phyloP scores from a whole-genome alignment of 1,139 yeast genomes.

The Scheffersomyces insectosa region DNA sequence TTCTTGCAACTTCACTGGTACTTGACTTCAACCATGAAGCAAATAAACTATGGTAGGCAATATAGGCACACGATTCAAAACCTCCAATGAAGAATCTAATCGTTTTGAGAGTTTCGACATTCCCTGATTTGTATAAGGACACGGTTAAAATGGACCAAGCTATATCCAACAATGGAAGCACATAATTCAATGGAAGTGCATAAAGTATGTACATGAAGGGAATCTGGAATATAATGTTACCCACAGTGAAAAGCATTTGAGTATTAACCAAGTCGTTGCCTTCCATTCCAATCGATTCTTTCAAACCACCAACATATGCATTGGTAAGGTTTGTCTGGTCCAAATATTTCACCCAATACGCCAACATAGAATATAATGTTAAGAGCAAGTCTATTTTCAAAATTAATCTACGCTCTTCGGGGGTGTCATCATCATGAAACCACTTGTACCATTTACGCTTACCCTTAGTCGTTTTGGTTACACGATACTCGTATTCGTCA shows the following conservation, averaged over 20 bases:
- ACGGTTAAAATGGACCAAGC: conserved; percentile 68
- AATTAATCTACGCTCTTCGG: conserved; percentile 54
- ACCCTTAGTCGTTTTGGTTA: conserved; percentile 31
- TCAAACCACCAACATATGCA: conserved; percentile 67
- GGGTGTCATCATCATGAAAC: conserved; percentile 57
- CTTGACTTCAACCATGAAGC: conserved; percentile 56
- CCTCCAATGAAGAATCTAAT: conserved; percentile 61
- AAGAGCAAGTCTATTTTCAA: conserved; percentile 62
- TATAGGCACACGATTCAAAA: conserved; percentile 59
- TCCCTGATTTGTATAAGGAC: conserved; percentile 34
- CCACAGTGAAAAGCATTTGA: conserved; percentile 56
- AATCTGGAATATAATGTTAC: conserved; percentile 56
- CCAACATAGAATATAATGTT: conserved; percentile 58
- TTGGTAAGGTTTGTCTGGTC: conserved; percentile 61
- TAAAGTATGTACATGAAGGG: conserved; percentile 37
- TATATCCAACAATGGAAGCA: conserved; percentile 12
- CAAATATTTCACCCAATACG: conserved; percentile 69
- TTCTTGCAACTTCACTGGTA: conserved; percentile 54
- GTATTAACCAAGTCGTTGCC: conserved; percentile 68
- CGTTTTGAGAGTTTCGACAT: conserved; percentile 50
- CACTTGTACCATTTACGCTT: conserved; percentile 58
- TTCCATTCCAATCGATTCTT: conserved; percentile 54
- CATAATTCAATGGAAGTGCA: conserved; percentile 10
- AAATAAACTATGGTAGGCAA: conserved; percentile 28
- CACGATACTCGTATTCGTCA: conserved; percentile 60